Base-by-base conservation (phyloP, 2,329 filamentous ascomycete genomes). In the Trichoderma breve region DNA sequence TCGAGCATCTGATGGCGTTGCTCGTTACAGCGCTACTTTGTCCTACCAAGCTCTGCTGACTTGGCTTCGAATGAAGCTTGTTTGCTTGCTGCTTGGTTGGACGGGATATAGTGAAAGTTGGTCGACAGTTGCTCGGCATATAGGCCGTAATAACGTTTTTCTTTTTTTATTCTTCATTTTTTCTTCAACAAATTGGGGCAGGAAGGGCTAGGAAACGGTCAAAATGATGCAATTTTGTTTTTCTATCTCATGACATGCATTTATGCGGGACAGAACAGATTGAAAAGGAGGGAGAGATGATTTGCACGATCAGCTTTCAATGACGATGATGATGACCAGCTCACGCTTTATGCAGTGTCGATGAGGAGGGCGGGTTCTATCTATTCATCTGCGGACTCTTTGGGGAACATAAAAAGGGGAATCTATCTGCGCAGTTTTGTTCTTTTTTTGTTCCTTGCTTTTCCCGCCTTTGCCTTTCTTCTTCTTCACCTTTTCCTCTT, bases 391-490 rank as follows among this genome's bases (percentile, higher is more conserved):
- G 47, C 58, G 69, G 68, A 63, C 53, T 62, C 28, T 57, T 34
- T 21, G 32, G 28, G 34, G 64, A 34, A 36, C 28, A 63, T 32
- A 61, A 65, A 66, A 63, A 77, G 77, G 76, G 72, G 75, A 72
- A 75, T 60, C 71, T 74, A 74, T 79, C 62, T 77, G 76, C 73
- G 72, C 60, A 70, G 51, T 72, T 74, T 73, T 57, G 72, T 68
- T 73, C 73, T 63, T 72, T 73, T 64, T 32, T 39, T 51, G 47
- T 66, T 43, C 39, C 51, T 69, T 72, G 43, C 30, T 66, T 61
- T 69, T 21, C 18, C 30, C 39, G 34, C 64, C 34, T 62, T 60
- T 65, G 39, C 34, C 21, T n/a, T 67, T 71, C 12, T 34, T 51
- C 8, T 47, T 62, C 26, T 62, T 26, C 24, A 15, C 1, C 43